Evolutionary conservation across 2,329 filamentous ascomycete genomes (phyloP).

Genomic region (Dichotomopilus funicola): DNA sequence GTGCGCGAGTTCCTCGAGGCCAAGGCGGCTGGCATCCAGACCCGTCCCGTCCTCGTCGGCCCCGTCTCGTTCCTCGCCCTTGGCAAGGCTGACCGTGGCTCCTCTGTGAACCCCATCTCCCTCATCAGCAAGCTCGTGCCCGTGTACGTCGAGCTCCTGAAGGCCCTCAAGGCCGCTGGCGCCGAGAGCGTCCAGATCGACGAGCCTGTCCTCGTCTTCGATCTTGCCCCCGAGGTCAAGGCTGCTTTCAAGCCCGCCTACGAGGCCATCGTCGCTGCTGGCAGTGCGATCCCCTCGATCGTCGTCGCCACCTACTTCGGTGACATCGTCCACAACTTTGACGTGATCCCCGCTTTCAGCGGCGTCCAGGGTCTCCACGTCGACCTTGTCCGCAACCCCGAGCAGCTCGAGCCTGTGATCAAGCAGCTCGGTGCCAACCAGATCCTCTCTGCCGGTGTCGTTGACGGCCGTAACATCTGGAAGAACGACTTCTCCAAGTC

Average conservation of each 20-base stretch:
- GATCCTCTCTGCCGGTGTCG: constrained; percentile 88
- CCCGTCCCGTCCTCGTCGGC: constrained; percentile 89
- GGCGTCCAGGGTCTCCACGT: constrained; percentile 82
- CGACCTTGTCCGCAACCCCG: constrained; percentile 95
- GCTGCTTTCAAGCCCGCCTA: constrained; percentile 97
- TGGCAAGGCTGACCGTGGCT: constrained; percentile 95
- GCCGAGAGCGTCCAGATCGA: constrained; percentile 97
- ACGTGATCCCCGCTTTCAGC: constrained; percentile 62
- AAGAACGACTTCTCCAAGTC: constrained; percentile 98
- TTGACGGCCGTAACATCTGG: constrained; percentile 99
- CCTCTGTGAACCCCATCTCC: constrained; percentile 87
- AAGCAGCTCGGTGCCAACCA: constrained; percentile 81
- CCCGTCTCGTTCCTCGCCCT: constrained; percentile 97
- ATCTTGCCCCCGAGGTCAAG: constrained; percentile 85
- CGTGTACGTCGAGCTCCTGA: constrained; percentile 87
- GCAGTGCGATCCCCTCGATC: constrained; percentile 76
- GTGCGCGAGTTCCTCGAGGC: constrained; percentile 92
- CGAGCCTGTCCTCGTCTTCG: constrained; percentile 93
- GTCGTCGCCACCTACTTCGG: constrained; percentile 97
- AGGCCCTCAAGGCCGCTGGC: constrained; percentile 91
- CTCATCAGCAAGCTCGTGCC: constrained; percentile 90
- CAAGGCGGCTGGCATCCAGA: constrained; percentile 90
- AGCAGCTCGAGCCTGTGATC: constrained; percentile 86
- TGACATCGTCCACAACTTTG: constrained; percentile 98
- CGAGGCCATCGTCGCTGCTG: constrained; percentile 73